Evolutionary conservation across 2,329 filamentous ascomycete species (phyloP), one percentile per base, ranked within the genome.

Genomic region (Drechslerella dactyloides): DNA sequence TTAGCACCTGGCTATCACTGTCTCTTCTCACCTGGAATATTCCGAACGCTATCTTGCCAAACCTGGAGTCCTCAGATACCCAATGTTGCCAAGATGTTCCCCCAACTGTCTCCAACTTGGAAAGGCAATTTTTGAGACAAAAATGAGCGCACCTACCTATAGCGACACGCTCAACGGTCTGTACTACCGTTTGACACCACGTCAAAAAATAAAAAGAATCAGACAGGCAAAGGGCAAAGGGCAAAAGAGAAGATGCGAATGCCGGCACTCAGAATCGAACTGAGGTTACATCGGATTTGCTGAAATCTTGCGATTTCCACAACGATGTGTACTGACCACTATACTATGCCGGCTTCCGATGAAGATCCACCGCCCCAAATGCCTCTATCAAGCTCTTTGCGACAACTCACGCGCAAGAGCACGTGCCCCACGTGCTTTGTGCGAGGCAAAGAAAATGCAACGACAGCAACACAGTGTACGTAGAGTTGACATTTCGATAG

Each of bases 251-350:
- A 23, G 17, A n/a, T 2, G 24, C 17, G 48, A n/a, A 33, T 68
- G 63, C 63, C 63, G 56, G 63, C 63, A 68, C 63, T 60, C 56
- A 54, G 63, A 68, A 68, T 68, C 63, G 63, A 68, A 68, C 63
- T 54, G 56, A 60, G 63, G 63, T 48, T 60, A 42, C 46, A 68
- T 68, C 63, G 63, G 63, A 46, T 46, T 46, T 48, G 59, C 55
- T 61, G 44, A 17, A 35, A 65, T 42, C 62, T 57, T 58, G 42
- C 55, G 63, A 50, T 60, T 23, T 60, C 63, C 63, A 68, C 63
- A 68, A 68, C 63, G 63, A 68, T 68, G 54, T 44, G 63, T 68
- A 68, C 55, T 68, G 55, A 68, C 63, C 63, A 68, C 63, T 68
- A 68, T 68, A 68, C 63, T 60, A 68, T 68, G 63, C 63, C 56